Evolutionary conservation across 768 basidiomycete genomes (phyloP).

Genomic region (Scleroderma citrinum): DNA sequence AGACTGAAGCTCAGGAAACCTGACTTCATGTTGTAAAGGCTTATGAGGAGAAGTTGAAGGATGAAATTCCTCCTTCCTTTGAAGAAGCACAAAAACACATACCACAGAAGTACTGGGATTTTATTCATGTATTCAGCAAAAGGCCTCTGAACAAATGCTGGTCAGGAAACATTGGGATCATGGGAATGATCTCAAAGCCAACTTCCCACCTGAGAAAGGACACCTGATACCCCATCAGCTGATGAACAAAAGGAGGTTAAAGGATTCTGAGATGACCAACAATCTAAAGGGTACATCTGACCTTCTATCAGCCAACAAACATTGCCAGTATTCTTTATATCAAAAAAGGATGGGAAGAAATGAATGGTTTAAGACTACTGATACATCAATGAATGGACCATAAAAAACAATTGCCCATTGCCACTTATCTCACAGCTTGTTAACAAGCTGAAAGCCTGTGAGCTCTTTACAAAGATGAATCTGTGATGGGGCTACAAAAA

Average conservation of each 20-base stretch:
- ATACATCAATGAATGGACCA: too few relatives aligned
- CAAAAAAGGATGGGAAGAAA: too few relatives aligned
- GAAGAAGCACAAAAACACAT: background rate
- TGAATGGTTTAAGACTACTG: too few relatives aligned
- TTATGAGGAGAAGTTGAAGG: background rate
- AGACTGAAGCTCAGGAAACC: background rate
- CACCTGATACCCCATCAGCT: background rate
- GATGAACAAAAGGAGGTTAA: too few relatives aligned
- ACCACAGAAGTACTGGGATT: background rate
- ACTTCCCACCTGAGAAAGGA: background rate
- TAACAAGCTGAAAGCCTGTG: too few relatives aligned
- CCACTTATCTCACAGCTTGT: too few relatives aligned
- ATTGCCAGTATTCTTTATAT: too few relatives aligned
- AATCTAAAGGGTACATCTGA: too few relatives aligned
- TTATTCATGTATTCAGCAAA: background rate
- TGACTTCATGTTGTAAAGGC: background rate
- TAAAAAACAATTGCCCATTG: too few relatives aligned
- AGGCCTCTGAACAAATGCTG: background rate
- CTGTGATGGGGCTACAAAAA: slow-evolving; percentile 24
- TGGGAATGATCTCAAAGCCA: background rate
- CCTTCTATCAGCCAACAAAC: too few relatives aligned
- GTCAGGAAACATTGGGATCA: background rate
- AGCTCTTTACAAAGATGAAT: slow-evolving; percentile 2
- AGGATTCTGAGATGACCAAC: too few relatives aligned
- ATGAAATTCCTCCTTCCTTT: too few relatives aligned